A percentile compares a stretch with the other conserved stretches of the same genome.
These are phyloP conservation scores for Tulasnella sp. DNA, from an alignment of 768 basidiomycete species.

Conservation along the genomic window DNA sequence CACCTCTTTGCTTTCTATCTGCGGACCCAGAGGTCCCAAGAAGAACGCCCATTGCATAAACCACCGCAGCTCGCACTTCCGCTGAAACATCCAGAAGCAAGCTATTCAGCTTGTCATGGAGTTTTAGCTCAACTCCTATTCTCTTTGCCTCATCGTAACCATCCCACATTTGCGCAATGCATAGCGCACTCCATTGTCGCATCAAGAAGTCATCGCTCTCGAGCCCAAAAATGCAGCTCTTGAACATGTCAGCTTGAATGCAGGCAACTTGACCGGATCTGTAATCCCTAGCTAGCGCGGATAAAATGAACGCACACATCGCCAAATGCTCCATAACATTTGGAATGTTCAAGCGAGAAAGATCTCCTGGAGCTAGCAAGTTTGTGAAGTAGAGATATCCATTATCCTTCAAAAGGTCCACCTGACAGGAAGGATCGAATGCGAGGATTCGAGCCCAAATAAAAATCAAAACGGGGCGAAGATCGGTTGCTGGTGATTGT, in stretches of 20 bases:
- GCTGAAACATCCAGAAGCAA: conserved; percentile 72
- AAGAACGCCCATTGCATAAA: conserved; percentile 87
- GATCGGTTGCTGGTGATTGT: conserved; percentile 85
- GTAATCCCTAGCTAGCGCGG: conserved; percentile 80
- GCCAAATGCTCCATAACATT: conserved; percentile 93
- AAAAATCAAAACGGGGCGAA: conserved; percentile 96
- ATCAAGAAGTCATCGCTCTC: conserved; percentile 86
- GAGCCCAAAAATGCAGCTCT: conserved; percentile 70
- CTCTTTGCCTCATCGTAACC: conserved; percentile 81
- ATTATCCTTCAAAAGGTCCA: conserved; percentile 65
- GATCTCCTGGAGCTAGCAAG: conserved; percentile 20
- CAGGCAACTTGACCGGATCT: conserved; percentile 79
- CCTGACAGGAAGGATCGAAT: conserved; percentile 86
- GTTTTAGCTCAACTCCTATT: conserved; percentile 57
- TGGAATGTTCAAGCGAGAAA: conserved; percentile 39
- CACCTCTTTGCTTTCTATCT: conserved; percentile 53
- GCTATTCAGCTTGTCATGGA: conserved; percentile 68
- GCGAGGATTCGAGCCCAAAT: conserved; percentile 98
- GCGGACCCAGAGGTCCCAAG: conserved; percentile 77
- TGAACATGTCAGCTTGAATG: conserved; percentile 61
- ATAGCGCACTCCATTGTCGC: conserved; percentile 86
- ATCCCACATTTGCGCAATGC: conserved; percentile 93
- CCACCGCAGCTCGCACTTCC: conserved; percentile 81
- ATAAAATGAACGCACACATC: conserved; percentile 95
- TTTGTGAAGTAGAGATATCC: conserved; percentile 47